These are phyloP conservation scores for Dictyophora rubrovolvata DNA, from an alignment of 768 basidiomycete species.

Conservation along the genomic window DNA sequence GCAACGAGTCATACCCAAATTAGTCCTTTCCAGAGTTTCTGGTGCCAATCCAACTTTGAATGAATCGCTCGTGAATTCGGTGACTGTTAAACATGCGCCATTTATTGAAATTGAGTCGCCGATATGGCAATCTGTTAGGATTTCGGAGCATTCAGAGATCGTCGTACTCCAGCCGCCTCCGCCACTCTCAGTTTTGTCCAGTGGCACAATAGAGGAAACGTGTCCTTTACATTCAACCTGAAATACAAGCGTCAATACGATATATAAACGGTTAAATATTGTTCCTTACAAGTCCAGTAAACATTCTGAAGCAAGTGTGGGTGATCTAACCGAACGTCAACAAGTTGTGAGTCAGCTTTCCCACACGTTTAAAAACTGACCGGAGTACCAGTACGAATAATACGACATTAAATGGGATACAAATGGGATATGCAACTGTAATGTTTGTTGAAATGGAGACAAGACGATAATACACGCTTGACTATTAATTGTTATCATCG, in stretches of 20 bases:
- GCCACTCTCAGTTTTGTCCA: conserved; percentile 42
- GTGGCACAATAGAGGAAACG: conserved; percentile 43
- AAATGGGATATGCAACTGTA: too few relatives aligned
- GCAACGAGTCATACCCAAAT: conserved; percentile 51
- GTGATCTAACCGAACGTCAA: too few relatives aligned
- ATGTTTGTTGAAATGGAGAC: background rate
- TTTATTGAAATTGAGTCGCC: conserved; percentile 94
- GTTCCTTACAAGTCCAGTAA: conserved; percentile 8
- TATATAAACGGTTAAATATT: background rate
- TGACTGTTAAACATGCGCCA: conserved; percentile 86
- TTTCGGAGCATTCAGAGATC: conserved; percentile 56
- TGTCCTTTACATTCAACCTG: conserved; percentile 88
- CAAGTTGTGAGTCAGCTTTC: too few relatives aligned
- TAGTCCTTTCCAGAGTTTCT: conserved; percentile 85
- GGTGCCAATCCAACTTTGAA: conserved; percentile 95
- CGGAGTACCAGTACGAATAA: too few relatives aligned
- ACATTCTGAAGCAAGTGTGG: background rate
- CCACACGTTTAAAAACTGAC: too few relatives aligned
- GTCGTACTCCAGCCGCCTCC: conserved; percentile 68
- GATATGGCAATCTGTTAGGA: conserved; percentile 81
- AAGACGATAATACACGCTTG: background rate
- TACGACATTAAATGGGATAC: too few relatives aligned
- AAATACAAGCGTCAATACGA: background rate
- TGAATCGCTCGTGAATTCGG: conserved; percentile 54
- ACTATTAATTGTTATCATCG: background rate